These are phyloP conservation scores for Curvularia sp. DNA, from an alignment of 2,329 filamentous ascomycete species.

Conservation along the genomic window DNA sequence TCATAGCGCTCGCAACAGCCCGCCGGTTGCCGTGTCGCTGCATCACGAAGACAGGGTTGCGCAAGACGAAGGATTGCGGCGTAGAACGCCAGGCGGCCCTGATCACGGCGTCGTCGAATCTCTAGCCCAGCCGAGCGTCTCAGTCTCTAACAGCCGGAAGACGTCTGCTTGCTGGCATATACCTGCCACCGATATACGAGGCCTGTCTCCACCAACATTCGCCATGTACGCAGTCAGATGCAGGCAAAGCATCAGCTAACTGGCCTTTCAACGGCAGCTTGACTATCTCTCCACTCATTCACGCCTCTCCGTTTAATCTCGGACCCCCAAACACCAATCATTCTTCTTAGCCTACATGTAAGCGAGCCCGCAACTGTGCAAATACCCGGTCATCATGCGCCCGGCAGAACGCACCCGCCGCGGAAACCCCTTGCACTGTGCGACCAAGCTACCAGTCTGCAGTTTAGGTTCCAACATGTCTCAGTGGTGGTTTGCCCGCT, in stretches of 20 bases:
- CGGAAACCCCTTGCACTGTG: slow-evolving; percentile 14
- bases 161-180: neutral
- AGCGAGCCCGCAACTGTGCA: slow-evolving; percentile 15
- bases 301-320: slow-evolving; percentile 9
- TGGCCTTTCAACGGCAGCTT: neutral
- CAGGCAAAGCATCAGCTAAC: slow-evolving; percentile 2
- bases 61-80: slow-evolving; percentile 11
- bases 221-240: slow-evolving; percentile 11
- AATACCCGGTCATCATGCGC: slow-evolving; percentile 26
- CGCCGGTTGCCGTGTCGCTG: neutral
- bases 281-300: neutral
- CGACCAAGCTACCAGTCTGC: slow-evolving; percentile 11
- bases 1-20: neutral
- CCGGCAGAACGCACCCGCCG: neutral
- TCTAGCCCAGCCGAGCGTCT: slow-evolving; percentile 3
- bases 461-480: slow-evolving; percentile 10
- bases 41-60: neutral
- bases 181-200: slow-evolving; percentile 8
- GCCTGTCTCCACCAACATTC: slow-evolving; percentile 12
- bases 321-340: slow-evolving; percentile 1
- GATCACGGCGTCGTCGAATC: neutral
- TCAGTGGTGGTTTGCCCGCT: slow-evolving; percentile 4
- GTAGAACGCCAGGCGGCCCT: slow-evolving; percentile 8
- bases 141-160: neutral
- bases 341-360: neutral